A percentile compares a stretch with the other conserved stretches of the same genome.
phyloP scores from a whole-genome alignment of 2,329 filamentous ascomycete species.

The Penicillium expansum region DNA sequence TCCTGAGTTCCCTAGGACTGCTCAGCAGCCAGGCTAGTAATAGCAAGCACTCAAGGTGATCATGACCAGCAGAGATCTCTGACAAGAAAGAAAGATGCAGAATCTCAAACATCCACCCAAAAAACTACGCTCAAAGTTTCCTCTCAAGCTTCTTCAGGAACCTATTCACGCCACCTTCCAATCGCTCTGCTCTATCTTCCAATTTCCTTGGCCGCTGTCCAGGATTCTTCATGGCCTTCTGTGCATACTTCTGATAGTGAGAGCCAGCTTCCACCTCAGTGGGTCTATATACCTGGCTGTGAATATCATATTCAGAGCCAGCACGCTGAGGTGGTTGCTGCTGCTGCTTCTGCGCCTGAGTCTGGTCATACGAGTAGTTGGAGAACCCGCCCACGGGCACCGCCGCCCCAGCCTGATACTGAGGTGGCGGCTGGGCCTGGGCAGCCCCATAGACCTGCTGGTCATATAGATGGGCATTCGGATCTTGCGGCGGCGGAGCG shows the following conservation, averaged over 20 bases:
- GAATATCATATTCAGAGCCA: constrained; percentile 42
- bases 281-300: constrained; percentile 48
- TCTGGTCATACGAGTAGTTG: constrained; percentile 41
- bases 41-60: background rate
- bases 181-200: constrained; percentile 37
- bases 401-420: constrained; percentile 14
- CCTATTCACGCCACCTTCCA: constrained; percentile 45
- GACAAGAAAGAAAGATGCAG: background rate
- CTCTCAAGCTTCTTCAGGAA: constrained; percentile 49
- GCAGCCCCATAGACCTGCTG: constrained; percentile 26
- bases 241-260: constrained; percentile 36
- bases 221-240: constrained; percentile 34
- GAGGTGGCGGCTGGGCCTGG: constrained; percentile 22
- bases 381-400: constrained; percentile 40
- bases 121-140: constrained; percentile 25
- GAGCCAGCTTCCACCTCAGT: constrained; percentile 43
- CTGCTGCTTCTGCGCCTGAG: constrained; percentile 22
- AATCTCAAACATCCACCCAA: background rate
- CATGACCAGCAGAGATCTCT: background rate
- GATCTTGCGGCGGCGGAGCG: constrained; percentile 25
- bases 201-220: constrained; percentile 35
- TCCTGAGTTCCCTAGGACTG: background rate
- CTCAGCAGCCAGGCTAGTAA: background rate
- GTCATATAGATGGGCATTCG: constrained; percentile 37
- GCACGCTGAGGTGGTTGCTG: constrained; percentile 14